Conservation (phyloP, 2,329 filamentous ascomycete genomes). For the Nothophaeocryptopus gaeumannii region DNA sequence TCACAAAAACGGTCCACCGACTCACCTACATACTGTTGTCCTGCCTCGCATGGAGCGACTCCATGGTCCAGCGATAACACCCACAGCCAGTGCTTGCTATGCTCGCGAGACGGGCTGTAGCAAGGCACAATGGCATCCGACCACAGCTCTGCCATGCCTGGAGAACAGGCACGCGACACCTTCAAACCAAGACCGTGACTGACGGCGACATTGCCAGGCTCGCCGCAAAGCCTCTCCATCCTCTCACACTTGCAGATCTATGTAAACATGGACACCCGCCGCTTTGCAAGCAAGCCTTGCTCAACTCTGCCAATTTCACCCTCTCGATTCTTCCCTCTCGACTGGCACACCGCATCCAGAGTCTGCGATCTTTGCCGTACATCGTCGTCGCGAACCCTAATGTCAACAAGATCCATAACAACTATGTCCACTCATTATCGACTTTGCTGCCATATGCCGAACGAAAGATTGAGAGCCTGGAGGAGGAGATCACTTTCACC, state of each 20-base stretch:
- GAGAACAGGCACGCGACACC: constrained; percentile 22
- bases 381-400: constrained; percentile 98
- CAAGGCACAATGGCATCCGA: constrained; percentile 23
- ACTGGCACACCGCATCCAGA: constrained; percentile 89
- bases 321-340: constrained; percentile 87
- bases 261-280: constrained; percentile 87
- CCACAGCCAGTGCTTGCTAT: constrained; percentile 20
- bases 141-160: not conserved
- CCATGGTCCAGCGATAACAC: constrained; percentile 17
- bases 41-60: not conserved
- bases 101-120: constrained; percentile 29
- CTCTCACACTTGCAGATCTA: constrained; percentile 80
- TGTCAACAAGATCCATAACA: constrained; percentile 90
- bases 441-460: constrained; percentile 83
- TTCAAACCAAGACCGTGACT: constrained; percentile 45
- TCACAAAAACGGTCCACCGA: too few species aligned
- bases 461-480: constrained; percentile 67
- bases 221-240: constrained; percentile 73
- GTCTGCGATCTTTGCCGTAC: constrained; percentile 87
- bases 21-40: too few species aligned
- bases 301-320: constrained; percentile 92
- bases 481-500: constrained; percentile 88
- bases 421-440: constrained; percentile 89
- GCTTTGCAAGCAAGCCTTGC: constrained; percentile 72
- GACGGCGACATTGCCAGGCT: constrained; percentile 77